A percentile compares a stretch with the other conserved stretches of the same genome.
These are phyloP conservation scores for Periglandula ipomoeae DNA, from an alignment of 2,329 filamentous ascomycete species.

Conservation along the genomic window DNA sequence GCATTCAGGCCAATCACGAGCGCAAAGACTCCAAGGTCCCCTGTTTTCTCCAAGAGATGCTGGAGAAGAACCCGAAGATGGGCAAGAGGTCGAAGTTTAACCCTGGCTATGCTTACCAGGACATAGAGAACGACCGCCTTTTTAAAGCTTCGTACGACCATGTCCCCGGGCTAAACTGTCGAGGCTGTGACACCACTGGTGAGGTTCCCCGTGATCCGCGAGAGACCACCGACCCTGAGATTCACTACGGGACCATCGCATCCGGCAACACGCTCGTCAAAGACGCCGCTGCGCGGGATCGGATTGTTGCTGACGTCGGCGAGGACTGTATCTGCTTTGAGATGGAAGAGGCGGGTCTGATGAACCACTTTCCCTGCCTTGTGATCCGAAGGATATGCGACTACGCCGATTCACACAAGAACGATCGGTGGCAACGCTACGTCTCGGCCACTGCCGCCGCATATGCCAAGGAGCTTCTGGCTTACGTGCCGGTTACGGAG, in stretches of 20 bases:
- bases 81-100: constrained; percentile 1
- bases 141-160: constrained; percentile 9
- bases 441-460: too few species aligned
- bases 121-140: constrained; percentile 5
- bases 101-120: constrained; percentile 5
- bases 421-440: too few species aligned
- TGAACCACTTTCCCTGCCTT: too few species aligned
- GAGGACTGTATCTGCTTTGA: too few species aligned
- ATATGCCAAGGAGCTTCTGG: too few species aligned
- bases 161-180: constrained; percentile 5
- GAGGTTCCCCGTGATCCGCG: constrained; percentile 3
- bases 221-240: constrained; percentile 4
- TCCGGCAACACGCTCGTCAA: constrained; percentile 5
- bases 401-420: too few species aligned
- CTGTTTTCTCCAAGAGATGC: constrained; percentile 4
- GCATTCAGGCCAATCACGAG: constrained; percentile 5
- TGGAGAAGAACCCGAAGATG: constrained; percentile 7
- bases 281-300: constrained; percentile 6
- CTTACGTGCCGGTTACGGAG: too few species aligned
- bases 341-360: too few species aligned
- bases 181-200: not conserved
- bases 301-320: too few species aligned
- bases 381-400: too few species aligned
- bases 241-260: constrained; percentile 10
- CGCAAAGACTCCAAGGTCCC: constrained; percentile 6